These are phyloP conservation scores for Metarhizium album DNA, from an alignment of 2,329 filamentous ascomycete species.

Conservation along the genomic window DNA sequence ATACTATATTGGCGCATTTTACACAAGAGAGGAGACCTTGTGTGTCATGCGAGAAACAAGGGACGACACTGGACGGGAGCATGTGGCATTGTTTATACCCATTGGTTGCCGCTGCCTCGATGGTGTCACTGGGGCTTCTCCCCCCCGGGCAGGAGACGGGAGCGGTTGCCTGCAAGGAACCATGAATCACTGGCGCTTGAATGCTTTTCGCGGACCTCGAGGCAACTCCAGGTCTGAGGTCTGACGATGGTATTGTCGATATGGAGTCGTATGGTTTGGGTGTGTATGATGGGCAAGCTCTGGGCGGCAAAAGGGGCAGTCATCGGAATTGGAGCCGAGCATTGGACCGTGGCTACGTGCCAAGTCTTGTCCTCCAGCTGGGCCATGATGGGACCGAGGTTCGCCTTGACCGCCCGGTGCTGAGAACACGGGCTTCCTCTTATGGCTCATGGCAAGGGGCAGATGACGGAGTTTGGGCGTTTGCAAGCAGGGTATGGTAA, in stretches of 20 bases:
- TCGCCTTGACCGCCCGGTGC: not conserved
- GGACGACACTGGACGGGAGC: not conserved
- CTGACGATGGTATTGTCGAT: not conserved
- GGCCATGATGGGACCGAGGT: too few species aligned
- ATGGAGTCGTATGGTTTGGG: not conserved
- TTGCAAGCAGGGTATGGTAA: not conserved
- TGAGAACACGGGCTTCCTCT: not conserved
- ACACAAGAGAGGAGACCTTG: not conserved
- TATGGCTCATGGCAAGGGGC: not conserved
- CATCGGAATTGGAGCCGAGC: not conserved
- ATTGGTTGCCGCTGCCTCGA: not conserved
- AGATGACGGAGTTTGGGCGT: constrained; percentile 4
- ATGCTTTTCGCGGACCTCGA: not conserved
- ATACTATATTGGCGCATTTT: not conserved
- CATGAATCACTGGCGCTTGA: not conserved
- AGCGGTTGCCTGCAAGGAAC: not conserved
- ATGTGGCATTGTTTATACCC: not conserved
- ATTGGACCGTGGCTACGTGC: not conserved
- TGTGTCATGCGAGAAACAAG: not conserved
- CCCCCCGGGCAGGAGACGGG: too few species aligned
- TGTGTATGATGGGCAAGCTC: not conserved
- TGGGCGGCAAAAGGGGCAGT: not conserved
- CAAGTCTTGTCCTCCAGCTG: not conserved
- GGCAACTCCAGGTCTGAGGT: not conserved
- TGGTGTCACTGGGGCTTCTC: not conserved